phyloP scores from a whole-genome alignment of 257 asterid genomes.

The Gentiana straminea region DNA sequence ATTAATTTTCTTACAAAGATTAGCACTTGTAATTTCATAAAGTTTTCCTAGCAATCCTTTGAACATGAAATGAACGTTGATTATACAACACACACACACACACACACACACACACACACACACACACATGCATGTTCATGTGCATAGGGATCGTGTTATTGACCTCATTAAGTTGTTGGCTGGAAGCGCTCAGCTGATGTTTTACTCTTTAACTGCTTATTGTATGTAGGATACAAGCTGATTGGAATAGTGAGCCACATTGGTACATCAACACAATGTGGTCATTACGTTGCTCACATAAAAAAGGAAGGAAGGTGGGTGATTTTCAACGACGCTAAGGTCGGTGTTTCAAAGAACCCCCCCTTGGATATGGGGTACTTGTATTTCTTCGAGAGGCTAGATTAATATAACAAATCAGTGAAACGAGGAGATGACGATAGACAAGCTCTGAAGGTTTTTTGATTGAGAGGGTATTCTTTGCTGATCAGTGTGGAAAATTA shows the following conservation, averaged over 20 bases:
- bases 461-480: too few species aligned
- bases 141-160: not conserved
- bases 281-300: conserved; percentile 94
- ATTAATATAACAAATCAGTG: not conserved
- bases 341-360: conserved; percentile 71
- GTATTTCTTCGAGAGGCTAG: conserved; percentile 81
- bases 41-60: too few species aligned
- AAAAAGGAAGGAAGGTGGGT: conserved; percentile 81
- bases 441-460: not conserved
- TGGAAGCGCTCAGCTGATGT: too few species aligned
- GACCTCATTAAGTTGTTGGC: not conserved
- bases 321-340: conserved; percentile 90
- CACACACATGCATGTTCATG: not conserved
- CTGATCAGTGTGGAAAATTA: not conserved
- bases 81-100: not conserved
- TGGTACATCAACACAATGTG: conserved; percentile 94
- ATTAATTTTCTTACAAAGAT: too few species aligned
- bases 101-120: not conserved
- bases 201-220: not conserved
- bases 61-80: too few species aligned
- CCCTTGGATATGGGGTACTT: conserved; percentile 92
- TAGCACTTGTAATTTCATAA: too few species aligned
- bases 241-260: conserved; percentile 89
- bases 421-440: not conserved
- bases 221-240: conserved; percentile 63